Evolutionary conservation across 768 basidiomycete genomes (phyloP).

Genomic region (Collybiopsis luxurians): DNA sequence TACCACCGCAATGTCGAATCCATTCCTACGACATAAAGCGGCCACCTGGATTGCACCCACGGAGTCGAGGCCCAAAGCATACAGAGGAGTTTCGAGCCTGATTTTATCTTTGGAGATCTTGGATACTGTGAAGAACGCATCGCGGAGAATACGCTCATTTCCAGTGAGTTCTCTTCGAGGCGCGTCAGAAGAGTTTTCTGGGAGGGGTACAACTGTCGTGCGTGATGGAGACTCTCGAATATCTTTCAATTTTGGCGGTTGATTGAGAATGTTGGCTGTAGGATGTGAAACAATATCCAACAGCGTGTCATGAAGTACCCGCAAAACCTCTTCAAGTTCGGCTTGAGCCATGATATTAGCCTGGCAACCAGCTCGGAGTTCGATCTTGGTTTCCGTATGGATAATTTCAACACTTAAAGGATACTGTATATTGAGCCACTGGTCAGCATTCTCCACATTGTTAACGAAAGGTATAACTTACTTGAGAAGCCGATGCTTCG

Average conservation of each 20-base stretch:
- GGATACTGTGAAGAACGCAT: conserved; percentile 3
- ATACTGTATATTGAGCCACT: neutral
- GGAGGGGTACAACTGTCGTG: neutral
- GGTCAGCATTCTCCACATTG: neutral
- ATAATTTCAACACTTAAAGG: conserved; percentile 5
- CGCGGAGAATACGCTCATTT: neutral
- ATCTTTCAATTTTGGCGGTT: neutral
- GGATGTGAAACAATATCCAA: conserved; percentile 2
- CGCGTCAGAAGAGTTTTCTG: neutral
- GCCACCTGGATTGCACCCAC: conserved; percentile 47
- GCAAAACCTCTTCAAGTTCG: neutral
- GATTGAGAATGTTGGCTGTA: neutral
- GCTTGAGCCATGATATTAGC: neutral
- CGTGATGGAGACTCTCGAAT: conserved; percentile 23
- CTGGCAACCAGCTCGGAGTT: conserved; percentile 6
- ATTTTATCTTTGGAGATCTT: conserved; percentile 28
- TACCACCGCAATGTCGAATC: conserved; percentile 30
- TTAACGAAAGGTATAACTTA: neutral
- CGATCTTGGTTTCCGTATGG: neutral
- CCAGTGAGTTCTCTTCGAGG: neutral
- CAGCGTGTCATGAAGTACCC: neutral
- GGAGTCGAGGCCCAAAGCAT: conserved; percentile 45
- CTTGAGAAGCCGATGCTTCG: conserved; percentile 6
- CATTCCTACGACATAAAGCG: conserved; percentile 34
- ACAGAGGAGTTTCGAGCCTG: conserved; percentile 30